A percentile compares a stretch with the other conserved stretches of the same genome.
Evolutionary conservation across 179 eudicot species (phyloP).

Genomic region (Heliamphora pulchella): DNA sequence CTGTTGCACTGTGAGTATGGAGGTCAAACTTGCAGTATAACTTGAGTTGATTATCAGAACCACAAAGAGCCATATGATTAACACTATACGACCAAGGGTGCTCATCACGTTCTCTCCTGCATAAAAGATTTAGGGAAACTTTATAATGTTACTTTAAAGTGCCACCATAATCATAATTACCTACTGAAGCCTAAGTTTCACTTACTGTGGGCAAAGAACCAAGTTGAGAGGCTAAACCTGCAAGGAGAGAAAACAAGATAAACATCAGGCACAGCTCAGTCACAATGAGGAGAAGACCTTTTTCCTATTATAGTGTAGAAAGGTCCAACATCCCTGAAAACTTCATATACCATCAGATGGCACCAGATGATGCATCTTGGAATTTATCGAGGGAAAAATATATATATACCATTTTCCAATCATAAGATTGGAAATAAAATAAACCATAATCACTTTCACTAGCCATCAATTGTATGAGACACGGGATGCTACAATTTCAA

Average conservation of each 20-base stretch:
- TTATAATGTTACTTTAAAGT: not conserved
- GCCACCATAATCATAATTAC: not conserved
- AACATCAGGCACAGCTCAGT: not conserved
- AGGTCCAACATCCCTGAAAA: not conserved
- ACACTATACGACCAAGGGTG: constrained; percentile 61
- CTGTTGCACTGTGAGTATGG: constrained; percentile 87
- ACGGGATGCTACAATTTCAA: no score
- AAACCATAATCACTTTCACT: not conserved
- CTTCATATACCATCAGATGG: not conserved
- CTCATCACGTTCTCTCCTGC: constrained; percentile 80
- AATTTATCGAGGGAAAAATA: not conserved
- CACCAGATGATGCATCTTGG: constrained; percentile 1
- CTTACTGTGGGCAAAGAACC: constrained; percentile 84
- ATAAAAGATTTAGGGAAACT: constrained; percentile 14
- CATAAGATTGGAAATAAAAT: not conserved
- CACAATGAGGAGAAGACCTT: not conserved
- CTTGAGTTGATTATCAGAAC: constrained; percentile 83
- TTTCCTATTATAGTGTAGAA: not conserved
- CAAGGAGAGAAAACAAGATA: constrained; percentile 18
- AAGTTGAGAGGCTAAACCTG: constrained; percentile 90
- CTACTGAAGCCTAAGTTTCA: not conserved
- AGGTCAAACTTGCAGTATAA: constrained; percentile 87
- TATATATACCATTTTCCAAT: not conserved
- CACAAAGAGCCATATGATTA: constrained; percentile 74
- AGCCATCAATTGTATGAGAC: not conserved